Base-by-base conservation (phyloP, 176 grass and related monocot genomes). In the Neostapfia colusana region DNA sequence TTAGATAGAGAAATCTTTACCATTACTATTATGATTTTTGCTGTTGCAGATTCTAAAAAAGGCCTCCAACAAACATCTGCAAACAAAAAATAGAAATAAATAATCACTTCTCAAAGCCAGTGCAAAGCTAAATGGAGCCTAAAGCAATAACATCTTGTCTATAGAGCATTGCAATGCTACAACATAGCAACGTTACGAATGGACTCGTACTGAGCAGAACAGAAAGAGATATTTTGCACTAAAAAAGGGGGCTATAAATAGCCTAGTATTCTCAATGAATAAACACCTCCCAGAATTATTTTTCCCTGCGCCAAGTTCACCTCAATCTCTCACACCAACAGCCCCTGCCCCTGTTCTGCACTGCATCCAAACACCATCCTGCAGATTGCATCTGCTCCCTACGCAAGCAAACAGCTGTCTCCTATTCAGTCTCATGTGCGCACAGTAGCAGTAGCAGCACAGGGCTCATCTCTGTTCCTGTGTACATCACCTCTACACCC, bases 211-310 rank as follows among this genome's bases (percentile, higher is more conserved):
- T 14, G 36, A 35, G 24, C 20, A 51, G 28, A 67, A 78, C 50
- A 83, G 51, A 79, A 78, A 67, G 38, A 51, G 74, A 82, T 72
- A 82, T 23, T 83, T 73, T 18, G 27, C 24, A 72, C 18, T 68
- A 44, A 23, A 83, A 18, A 24, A 68, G 73, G 79, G n/a, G 20
- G 61, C 10, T 0, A 23, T 66, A 34, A 58, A 85, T n/a, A n/a
- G n/a, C n/a, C n/a, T n/a, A n/a, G n/a, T n/a, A n/a, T n/a, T n/a
- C n/a, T n/a, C n/a, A n/a, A n/a, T n/a, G n/a, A n/a, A n/a, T n/a
- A n/a, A n/a, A n/a, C n/a, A n/a, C n/a, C n/a, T n/a, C n/a, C n/a
- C n/a, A n/a, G n/a, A n/a, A n/a, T n/a, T n/a, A n/a, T n/a, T n/a
- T n/a, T n/a, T n/a, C n/a, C n/a, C n/a, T n/a, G n/a, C n/a, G n/a